Base-by-base conservation (phyloP, 345 rosid species). In the Hibiscus tridactylites region DNA sequence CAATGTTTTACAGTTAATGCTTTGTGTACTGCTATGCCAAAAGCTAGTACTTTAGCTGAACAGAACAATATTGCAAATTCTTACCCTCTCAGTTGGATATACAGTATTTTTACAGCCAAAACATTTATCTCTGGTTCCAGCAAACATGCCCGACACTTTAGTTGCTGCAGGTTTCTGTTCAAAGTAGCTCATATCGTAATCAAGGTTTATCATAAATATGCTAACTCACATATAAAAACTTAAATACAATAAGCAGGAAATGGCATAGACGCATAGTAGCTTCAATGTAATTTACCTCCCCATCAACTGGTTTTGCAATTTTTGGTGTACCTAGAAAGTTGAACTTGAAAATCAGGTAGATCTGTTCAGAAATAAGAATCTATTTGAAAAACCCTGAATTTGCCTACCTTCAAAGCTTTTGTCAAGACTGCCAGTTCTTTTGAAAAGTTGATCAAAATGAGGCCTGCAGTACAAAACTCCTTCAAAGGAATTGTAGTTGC, bases 401-500 rank as follows among this genome's bases (percentile, higher is more conserved):
- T 9, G 77, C 61, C 11, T 17, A 95, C 99, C 99, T 79, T 95
- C 99, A 62, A 95, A 92, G 82, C 99, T 95, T 79, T 92, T 95
- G 74, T 92, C 93, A 24, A 95, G 97, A 84, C 99, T 90, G 75
- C 99, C 97, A 21, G 99, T 95, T 86, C 96, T 88, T 82, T 92
- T 92, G 74, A 95, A 90, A 29, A 88, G 88, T 77, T 92, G 99
- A 85, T 95, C 99, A 16, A 95, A 95, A 78, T 95, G 99, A 21
- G 99, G 99, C 75, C 94, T 85, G 90, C 99, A 95, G 74, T 92
- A 95, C 6, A 90, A 88, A 42, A 95, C 97, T 46, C 99, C 97
- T 87, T 95, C 99, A 71, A 92, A 90, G 75, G 99, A 92, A 81
- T 95, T 95, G 92, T 95, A 95, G 75, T 87, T 95, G 76, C 99